Evolutionary conservation across 225 moss, liverwort and hornwort genomes (phyloP).

Genomic region (Polytrichum commune): DNA sequence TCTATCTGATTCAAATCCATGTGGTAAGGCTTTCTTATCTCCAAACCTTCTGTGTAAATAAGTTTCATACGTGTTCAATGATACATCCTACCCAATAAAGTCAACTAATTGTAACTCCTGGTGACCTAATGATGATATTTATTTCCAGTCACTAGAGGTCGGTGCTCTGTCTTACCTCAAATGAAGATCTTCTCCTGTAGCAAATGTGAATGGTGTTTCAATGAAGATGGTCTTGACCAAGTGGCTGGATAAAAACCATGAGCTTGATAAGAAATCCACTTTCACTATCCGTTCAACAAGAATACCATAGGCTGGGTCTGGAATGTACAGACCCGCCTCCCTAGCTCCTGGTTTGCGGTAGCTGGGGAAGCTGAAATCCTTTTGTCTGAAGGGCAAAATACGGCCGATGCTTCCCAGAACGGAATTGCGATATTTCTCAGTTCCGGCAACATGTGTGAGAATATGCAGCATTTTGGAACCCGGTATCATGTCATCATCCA

Average conservation of each 20-base stretch:
- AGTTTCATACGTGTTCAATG: no score
- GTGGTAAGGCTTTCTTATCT: no score
- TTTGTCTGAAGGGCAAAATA: slow-evolving; percentile 85
- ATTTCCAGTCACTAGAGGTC: no score
- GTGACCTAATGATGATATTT: no score
- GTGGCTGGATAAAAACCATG: slow-evolving; percentile 87
- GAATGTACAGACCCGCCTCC: slow-evolving; percentile 87
- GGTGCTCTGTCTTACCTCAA: slow-evolving; percentile 49
- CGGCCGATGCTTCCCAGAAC: slow-evolving; percentile 95
- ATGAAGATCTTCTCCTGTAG: slow-evolving; percentile 95
- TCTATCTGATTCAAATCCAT: no score
- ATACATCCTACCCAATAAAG: no score
- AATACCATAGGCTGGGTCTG: slow-evolving; percentile 89
- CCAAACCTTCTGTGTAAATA: no score
- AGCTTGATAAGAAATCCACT: slow-evolving; percentile 94
- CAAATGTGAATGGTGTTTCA: slow-evolving; percentile 93
- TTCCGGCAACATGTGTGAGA: slow-evolving; percentile 72
- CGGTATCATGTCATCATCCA: slow-evolving; percentile 99
- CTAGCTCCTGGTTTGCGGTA: slow-evolving; percentile 78
- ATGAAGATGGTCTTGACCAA: slow-evolving; percentile 76
- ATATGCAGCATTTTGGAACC: slow-evolving; percentile 81
- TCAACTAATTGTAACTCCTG: no score
- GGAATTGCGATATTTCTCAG: slow-evolving; percentile 76
- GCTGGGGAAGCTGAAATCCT: slow-evolving; percentile 91
- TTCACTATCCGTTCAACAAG: slow-evolving; percentile 75